Percentiles rank a stretch among this genome's conserved stretches.
Evolutionary conservation across 352 stramenopile genomes (phyloP).

Genomic region (Phytophthora ohioensis): DNA sequence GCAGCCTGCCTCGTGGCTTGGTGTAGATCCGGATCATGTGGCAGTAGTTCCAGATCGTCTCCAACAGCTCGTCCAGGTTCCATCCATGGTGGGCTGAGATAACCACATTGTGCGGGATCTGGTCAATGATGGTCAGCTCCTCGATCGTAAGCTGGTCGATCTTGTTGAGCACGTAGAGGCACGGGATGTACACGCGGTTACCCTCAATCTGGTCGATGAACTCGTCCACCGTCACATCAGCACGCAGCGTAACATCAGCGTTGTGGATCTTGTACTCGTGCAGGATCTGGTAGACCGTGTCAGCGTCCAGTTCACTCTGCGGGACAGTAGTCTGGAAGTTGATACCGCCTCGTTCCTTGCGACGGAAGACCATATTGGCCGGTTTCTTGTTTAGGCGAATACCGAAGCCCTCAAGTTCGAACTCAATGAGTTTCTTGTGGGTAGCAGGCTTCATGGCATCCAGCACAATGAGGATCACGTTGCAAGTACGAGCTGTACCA

Average conservation of each 20-base stretch:
- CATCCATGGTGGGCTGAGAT: slow-evolving; percentile 98
- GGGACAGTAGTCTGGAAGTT: slow-evolving; percentile 96
- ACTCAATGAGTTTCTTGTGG: slow-evolving; percentile 99
- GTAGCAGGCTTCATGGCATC: slow-evolving; percentile 97
- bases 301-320: slow-evolving; percentile 94
- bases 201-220: slow-evolving; percentile 99
- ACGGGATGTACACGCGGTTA: slow-evolving; percentile 98
- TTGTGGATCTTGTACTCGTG: slow-evolving; percentile 99
- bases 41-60: slow-evolving; percentile 98
- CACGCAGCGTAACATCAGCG: slow-evolving; percentile 95
- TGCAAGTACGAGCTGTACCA: slow-evolving; percentile 96
- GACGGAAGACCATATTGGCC: slow-evolving; percentile 96
- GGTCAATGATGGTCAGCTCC: slow-evolving; percentile 98
- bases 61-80: slow-evolving; percentile 98
- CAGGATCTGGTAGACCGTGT: slow-evolving; percentile 95
- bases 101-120: slow-evolving; percentile 98
- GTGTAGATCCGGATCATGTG: slow-evolving; percentile 99
- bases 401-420: slow-evolving; percentile 98
- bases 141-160: slow-evolving; percentile 99
- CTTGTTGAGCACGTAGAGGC: slow-evolving; percentile 99
- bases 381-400: slow-evolving; percentile 99
- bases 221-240: slow-evolving; percentile 98
- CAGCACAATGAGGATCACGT: slow-evolving; percentile 99
- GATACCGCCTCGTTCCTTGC: slow-evolving; percentile 97
- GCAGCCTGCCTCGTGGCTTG: slow-evolving; percentile 96